These are phyloP conservation scores for Amphichorda felina DNA, from an alignment of 2,329 filamentous ascomycete genomes.

Conservation along the genomic window DNA sequence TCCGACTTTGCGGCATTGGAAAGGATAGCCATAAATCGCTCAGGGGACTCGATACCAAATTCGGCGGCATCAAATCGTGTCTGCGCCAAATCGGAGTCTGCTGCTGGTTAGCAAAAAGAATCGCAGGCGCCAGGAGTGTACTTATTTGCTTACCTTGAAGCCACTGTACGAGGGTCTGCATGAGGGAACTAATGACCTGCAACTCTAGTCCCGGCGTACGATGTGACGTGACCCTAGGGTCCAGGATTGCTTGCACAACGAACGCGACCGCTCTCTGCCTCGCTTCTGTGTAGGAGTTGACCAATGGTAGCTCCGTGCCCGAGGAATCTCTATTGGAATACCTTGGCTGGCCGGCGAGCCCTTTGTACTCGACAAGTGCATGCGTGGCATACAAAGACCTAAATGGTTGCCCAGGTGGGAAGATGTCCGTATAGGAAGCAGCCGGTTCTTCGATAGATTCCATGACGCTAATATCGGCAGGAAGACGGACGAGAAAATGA, in stretches of 20 bases:
- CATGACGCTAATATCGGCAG: conserved; percentile 52
- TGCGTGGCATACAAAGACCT: conserved; percentile 63
- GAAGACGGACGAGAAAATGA: conserved; percentile 57
- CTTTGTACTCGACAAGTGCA: conserved; percentile 51
- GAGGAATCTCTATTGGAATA: not conserved
- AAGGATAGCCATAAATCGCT: not conserved
- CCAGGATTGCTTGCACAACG: not conserved
- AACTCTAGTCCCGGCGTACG: not conserved
- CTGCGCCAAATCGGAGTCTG: not conserved
- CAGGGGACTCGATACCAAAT: conserved; percentile 1
- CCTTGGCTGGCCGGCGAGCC: conserved; percentile 7
- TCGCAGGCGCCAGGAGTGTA: not conserved
- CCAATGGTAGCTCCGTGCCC: not conserved
- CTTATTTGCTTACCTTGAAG: not conserved
- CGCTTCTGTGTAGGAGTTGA: conserved; percentile 1
- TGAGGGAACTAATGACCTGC: not conserved
- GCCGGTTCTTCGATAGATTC: conserved; percentile 42
- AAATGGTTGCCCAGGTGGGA: conserved; percentile 58
- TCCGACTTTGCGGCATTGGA: not conserved
- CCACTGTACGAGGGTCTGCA: conserved; percentile 2
- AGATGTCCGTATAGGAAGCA: conserved; percentile 47
- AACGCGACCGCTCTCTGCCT: not conserved
- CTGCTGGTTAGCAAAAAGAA: not conserved
- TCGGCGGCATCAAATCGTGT: not conserved
- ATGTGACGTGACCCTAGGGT: not conserved